Conservation (phyloP, 139 green algal species). For the Chlorella vulgaris region DNA sequence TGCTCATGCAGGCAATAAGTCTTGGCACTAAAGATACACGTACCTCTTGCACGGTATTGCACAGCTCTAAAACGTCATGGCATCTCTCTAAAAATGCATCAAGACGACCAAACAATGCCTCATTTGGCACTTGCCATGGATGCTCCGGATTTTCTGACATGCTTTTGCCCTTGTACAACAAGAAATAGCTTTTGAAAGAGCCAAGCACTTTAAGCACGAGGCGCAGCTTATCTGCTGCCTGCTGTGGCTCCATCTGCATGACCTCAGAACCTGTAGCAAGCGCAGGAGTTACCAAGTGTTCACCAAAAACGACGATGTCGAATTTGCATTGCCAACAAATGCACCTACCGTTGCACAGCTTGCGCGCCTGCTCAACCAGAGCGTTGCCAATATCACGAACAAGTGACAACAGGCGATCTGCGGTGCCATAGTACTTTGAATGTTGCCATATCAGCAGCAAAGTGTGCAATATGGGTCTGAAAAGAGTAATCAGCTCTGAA, state of each 20-base stretch:
- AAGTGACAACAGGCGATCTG: constrained; percentile 79
- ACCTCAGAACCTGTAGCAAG: constrained; percentile 69
- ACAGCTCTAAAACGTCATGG: constrained; percentile 85
- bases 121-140: constrained; percentile 89
- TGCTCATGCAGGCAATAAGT: no score
- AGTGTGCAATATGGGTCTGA: constrained; percentile 88
- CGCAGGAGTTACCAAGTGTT: no score
- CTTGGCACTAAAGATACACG: background rate
- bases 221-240: constrained; percentile 87
- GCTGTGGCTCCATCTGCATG: constrained; percentile 76
- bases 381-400: constrained; percentile 90
- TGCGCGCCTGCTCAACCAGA: constrained; percentile 86
- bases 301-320: no score
- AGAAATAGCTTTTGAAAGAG: constrained; percentile 88
- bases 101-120: constrained; percentile 76
- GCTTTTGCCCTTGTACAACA: constrained; percentile 72
- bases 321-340: background rate
- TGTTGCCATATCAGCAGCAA: constrained; percentile 94
- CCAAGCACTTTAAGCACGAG: constrained; percentile 77
- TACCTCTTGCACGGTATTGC: constrained; percentile 56
- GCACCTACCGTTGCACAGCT: constrained; percentile 57
- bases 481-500: constrained; percentile 61
- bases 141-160: constrained; percentile 63
- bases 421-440: constrained; percentile 80
- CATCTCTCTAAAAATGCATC: constrained; percentile 85